phyloP scores from a whole-genome alignment of 306 rosid genomes.

The Vigna nakashimae region DNA sequence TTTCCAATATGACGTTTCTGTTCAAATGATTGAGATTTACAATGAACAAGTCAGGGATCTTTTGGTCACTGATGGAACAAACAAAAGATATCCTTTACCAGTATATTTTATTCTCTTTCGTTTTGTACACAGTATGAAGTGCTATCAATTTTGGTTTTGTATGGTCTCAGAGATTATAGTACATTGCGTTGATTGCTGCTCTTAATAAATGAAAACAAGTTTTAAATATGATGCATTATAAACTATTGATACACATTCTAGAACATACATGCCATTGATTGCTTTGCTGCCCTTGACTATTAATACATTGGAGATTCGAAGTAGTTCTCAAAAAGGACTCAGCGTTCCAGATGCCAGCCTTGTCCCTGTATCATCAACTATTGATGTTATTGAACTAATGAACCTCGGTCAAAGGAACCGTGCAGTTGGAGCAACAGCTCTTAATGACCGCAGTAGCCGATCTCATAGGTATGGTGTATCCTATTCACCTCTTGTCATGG shows the following conservation, averaged over 20 bases:
- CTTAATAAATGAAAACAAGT: conserved; percentile 30
- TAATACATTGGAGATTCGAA: conserved; percentile 87
- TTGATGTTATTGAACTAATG: conserved; percentile 91
- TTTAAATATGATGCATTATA: conserved; percentile 32
- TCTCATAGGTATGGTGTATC: conserved; percentile 79
- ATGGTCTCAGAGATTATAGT: conserved; percentile 11
- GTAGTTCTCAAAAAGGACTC: conserved; percentile 86
- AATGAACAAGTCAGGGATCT: conserved; percentile 99
- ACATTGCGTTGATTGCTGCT: background rate
- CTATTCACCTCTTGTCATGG: background rate
- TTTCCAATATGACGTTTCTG: conserved; percentile 80
- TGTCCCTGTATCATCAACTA: conserved; percentile 78
- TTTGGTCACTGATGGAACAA: conserved; percentile 81
- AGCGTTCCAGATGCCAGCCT: conserved; percentile 96
- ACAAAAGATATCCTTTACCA: conserved; percentile 90
- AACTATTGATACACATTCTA: too few species aligned
- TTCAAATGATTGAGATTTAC: conserved; percentile 98
- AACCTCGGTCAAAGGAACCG: conserved; percentile 93
- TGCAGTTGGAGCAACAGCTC: conserved; percentile 96
- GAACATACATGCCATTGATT: background rate
- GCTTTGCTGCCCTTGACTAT: conserved; percentile 51
- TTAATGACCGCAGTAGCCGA: conserved; percentile 98
- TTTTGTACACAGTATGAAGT: background rate
- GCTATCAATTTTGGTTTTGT: background rate
- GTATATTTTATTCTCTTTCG: conserved; percentile 30